Evolutionary conservation across 768 basidiomycete species (phyloP).

Genomic region (Xanthoconium stramineum): DNA sequence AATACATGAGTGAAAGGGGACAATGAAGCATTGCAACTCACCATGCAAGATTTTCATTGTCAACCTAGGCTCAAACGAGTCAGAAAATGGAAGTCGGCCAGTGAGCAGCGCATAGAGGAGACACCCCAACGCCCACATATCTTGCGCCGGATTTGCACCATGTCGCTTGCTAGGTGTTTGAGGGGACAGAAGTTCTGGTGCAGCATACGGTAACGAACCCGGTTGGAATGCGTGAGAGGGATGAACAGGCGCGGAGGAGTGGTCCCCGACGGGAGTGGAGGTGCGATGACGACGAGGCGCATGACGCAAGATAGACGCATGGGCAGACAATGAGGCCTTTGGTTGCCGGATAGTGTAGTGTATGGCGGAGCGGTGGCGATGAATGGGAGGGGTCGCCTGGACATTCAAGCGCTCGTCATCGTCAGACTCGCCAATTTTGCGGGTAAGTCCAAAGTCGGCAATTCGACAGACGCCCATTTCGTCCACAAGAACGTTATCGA

Average conservation of each 20-base stretch:
- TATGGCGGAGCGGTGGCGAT: slow-evolving; percentile 29
- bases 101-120: slow-evolving; percentile 83
- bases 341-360: slow-evolving; percentile 25
- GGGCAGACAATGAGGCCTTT: slow-evolving; percentile 17
- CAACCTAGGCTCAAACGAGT: slow-evolving; percentile 87
- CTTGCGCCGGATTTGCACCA: slow-evolving; percentile 65
- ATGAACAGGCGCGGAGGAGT: slow-evolving; percentile 28
- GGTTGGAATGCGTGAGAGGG: slow-evolving; percentile 52
- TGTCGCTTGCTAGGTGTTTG: slow-evolving; percentile 38
- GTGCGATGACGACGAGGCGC: slow-evolving; percentile 48
- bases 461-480: slow-evolving; percentile 86
- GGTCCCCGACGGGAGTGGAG: slow-evolving; percentile 40
- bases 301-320: slow-evolving; percentile 25
- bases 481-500: slow-evolving; percentile 94
- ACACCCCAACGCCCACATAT: slow-evolving; percentile 95
- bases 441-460: slow-evolving; percentile 80
- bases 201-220: slow-evolving; percentile 87
- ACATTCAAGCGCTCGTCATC: slow-evolving; percentile 31
- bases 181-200: slow-evolving; percentile 81
- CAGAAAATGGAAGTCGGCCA: slow-evolving; percentile 82
- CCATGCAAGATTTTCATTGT: slow-evolving; percentile 91
- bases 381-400: slow-evolving; percentile 4
- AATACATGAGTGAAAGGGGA: slow-evolving; percentile 6
- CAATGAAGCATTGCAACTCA: slow-evolving; percentile 33
- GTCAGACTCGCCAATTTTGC: slow-evolving; percentile 53